A percentile compares a stretch with the other conserved stretches of the same genome.
Evolutionary conservation across 129 eudicot genomes (phyloP).

Genomic region (Tagetes erecta): DNA sequence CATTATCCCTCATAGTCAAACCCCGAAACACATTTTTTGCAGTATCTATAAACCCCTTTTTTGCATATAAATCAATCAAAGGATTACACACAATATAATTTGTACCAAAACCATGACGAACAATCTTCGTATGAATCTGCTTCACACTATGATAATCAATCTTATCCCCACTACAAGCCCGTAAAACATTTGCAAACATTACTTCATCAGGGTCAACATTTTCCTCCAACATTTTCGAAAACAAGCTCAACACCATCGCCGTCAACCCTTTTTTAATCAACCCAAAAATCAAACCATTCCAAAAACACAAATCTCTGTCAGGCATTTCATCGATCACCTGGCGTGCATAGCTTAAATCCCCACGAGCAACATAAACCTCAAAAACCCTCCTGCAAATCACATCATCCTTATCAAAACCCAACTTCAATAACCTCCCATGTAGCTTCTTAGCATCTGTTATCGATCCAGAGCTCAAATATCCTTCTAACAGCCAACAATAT

Average conservation of each 20-base stretch:
- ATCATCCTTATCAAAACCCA: constrained; percentile 48
- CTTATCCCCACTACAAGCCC: constrained; percentile 44
- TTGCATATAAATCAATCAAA: constrained; percentile 66
- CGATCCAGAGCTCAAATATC: constrained; percentile 49
- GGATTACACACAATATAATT: constrained; percentile 60
- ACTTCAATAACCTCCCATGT: constrained; percentile 58
- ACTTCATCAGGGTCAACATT: constrained; percentile 51
- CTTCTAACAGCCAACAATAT: constrained; percentile 55
- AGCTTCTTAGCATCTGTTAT: constrained; percentile 50
- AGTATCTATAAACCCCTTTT: constrained; percentile 52
- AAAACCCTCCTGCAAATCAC: constrained; percentile 42
- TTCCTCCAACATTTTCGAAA: constrained; percentile 42
- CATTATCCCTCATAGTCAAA: constrained; percentile 58
- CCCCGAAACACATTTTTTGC: constrained; percentile 57
- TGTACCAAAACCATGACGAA: constrained; percentile 54
- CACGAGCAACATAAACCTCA: constrained; percentile 45
- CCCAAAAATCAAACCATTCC: constrained; percentile 57
- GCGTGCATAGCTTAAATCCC: constrained; percentile 46
- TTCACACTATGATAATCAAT: constrained; percentile 33
- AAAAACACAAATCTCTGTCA: constrained; percentile 40
- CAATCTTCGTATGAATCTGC: constrained; percentile 57
- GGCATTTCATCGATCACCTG: constrained; percentile 58
- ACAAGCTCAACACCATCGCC: constrained; percentile 37
- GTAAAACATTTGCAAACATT: constrained; percentile 51
- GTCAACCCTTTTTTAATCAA: constrained; percentile 37